Evolutionary conservation across 768 basidiomycete species (phyloP).

Genomic region (Mycena galopus): DNA sequence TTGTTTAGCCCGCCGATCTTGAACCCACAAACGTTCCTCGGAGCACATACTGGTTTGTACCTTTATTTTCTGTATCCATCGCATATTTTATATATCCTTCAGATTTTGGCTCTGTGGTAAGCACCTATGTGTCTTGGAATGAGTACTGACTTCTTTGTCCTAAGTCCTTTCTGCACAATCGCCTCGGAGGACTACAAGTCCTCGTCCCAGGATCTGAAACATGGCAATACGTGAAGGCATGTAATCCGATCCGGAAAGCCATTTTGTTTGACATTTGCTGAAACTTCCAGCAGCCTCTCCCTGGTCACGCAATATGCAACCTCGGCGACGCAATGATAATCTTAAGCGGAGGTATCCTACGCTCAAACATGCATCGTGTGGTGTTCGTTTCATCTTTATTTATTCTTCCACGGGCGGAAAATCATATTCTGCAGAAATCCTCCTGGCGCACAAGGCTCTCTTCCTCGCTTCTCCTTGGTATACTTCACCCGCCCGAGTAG

Average conservation of each 20-base stretch:
- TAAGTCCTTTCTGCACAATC: constrained; percentile 58
- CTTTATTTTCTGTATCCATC: too few relatives aligned
- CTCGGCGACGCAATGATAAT: constrained; percentile 59
- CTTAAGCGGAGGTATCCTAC: constrained; percentile 60
- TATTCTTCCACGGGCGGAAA: too few relatives aligned
- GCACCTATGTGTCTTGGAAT: too few relatives aligned
- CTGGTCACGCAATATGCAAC: constrained; percentile 61
- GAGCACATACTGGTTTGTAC: constrained; percentile 68
- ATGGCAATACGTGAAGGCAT: constrained; percentile 61
- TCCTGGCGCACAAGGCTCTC: constrained; percentile 61
- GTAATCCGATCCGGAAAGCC: too few relatives aligned
- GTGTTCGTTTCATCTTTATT: constrained; percentile 44
- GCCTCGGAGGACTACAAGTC: constrained; percentile 61
- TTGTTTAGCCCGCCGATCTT: constrained; percentile 52
- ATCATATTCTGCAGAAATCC: constrained; percentile 51
- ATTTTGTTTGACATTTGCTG: too few relatives aligned
- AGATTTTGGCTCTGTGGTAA: constrained; percentile 48
- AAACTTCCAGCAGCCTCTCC: constrained; percentile 60
- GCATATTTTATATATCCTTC: too few relatives aligned
- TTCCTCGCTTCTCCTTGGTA: constrained; percentile 70
- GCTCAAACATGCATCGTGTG: constrained; percentile 59
- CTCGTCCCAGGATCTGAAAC: constrained; percentile 51
- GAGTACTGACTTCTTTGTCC: too few relatives aligned
- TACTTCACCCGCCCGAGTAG: constrained; percentile 72
- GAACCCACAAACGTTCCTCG: constrained; percentile 59